Base-by-base conservation (phyloP, 2,329 filamentous ascomycete species). In the Colletotrichum orbiculare region DNA sequence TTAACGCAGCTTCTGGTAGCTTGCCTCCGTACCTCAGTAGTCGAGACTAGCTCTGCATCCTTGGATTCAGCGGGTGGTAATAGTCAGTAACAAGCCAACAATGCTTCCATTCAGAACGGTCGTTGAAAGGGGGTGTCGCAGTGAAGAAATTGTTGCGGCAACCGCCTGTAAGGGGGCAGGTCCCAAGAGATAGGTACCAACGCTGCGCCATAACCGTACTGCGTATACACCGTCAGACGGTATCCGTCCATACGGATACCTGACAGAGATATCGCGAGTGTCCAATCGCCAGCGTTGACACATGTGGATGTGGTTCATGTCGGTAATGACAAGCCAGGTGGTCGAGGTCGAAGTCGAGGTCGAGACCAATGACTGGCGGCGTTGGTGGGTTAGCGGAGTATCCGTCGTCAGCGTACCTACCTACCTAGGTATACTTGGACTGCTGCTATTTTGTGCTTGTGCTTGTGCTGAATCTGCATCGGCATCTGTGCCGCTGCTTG, bases 251-350 rank as follows among this genome's bases (percentile, higher is more conserved):
- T 25, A 17, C 17, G 17, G 17, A 17, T 17, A 25, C 25, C 25
- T 25, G 25, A 25, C 25, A 25, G 25, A 25, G 4, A 25, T 25
- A 25, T 25, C 25, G 25, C 25, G 25, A 25, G 25, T 25, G 25
- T 25, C 25, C 25, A 25, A 25, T 25, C 25, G 25, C 25, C 25
- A 25, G 25, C 25, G 25, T 5, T 25, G 46, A 12, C 17, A 48
- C 5, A 13, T 48, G 45, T 38, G 39, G 43, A 43, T 15, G 58
- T 54, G 58, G 62, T 62, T 65, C 62, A 65, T 64, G 61, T 64
- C 61, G 61, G 48, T 39, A 64, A 60, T 48, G 46, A 48, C 11
- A 11, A 12, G 25, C 9, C n/a, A 17, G 43, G 25, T 25, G 25
- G 25, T 5, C 17, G 43, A 46, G 8, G 43, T 17, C 42, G 43